A percentile compares a stretch with the other conserved stretches of the same genome.
Conservation (phyloP, 306 rosid species). For the Datisca glomerata region DNA sequence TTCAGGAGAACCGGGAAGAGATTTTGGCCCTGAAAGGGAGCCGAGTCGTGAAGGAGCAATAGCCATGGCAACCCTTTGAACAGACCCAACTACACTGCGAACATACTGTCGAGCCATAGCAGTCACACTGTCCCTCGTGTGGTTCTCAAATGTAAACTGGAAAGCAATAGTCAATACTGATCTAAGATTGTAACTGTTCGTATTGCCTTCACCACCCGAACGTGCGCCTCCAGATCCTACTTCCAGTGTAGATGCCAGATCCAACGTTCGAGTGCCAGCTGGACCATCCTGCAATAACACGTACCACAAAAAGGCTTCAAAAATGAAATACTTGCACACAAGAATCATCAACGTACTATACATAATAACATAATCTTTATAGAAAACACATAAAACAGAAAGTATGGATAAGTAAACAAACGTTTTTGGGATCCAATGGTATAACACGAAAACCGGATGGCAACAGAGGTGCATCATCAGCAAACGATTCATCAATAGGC, state of each 20-base stretch:
- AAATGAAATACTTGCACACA: too few species aligned
- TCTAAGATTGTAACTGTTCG: constrained; percentile 51
- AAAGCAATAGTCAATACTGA: constrained; percentile 93
- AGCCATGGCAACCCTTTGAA: constrained; percentile 98
- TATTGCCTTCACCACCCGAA: constrained; percentile 41
- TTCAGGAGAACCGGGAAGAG: constrained; percentile 84
- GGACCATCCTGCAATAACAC: constrained; percentile 46
- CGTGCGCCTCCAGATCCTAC: constrained; percentile 60
- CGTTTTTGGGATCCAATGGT: constrained; percentile 84
- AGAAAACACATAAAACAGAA: neutral
- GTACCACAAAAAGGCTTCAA: too few species aligned
- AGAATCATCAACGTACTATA: neutral
- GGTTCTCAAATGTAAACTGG: constrained; percentile 86
- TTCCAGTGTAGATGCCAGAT: constrained; percentile 87
- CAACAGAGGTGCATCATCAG: constrained; percentile 82
- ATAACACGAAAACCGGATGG: constrained; percentile 96
- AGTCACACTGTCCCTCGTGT: constrained; percentile 77
- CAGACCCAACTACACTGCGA: constrained; percentile 86
- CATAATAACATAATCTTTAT: too few species aligned
- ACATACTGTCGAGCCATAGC: constrained; percentile 98
- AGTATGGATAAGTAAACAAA: constrained; percentile 8
- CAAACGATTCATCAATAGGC: constrained; percentile 91
- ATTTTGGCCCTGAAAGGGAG: constrained; percentile 53
- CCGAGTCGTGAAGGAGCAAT: constrained; percentile 70
- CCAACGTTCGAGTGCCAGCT: constrained; percentile 56